Base-by-base conservation (phyloP, 2,329 filamentous ascomycete species). In the Nothophaeocryptopus gaeumannii region DNA sequence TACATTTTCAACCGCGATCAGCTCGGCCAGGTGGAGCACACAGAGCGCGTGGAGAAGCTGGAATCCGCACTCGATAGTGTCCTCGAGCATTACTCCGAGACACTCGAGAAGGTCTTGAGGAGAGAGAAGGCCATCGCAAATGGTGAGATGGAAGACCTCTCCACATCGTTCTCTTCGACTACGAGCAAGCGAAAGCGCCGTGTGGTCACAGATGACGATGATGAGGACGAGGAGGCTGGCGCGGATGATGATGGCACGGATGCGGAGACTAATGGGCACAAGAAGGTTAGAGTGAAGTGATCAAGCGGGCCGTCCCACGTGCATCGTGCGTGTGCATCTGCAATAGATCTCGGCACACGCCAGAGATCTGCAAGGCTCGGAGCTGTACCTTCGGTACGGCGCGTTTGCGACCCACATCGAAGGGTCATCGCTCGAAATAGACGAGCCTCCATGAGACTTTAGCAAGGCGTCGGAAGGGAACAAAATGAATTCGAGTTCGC, bases 1-100 rank as follows among this genome's bases (percentile, higher is more conserved):
- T 90, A 88, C 65, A 78, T 80, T 38, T 86, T 89, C 61, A 92
- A 93, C 63, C 79, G 78, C 50, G 85, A 91, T 59, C 70, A 80
- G 2, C 75, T 95, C 10, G 78, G 80, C 33, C 84, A 91, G 67
- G 71, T 92, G 35, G 86, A 89, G 47, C 73, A 74, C 5, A 67
- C 72, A 0, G 87, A 92, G 67, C 78, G 86, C 32, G 80, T 86
- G 7, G 79, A 87, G 50, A 89, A 86, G 73, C 74, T 95, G 3
- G 80, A 88, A 42, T 79, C 86, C 58, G 85, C 85, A 0, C 72
- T 90, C 15, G 73, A 77, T 12, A 80, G 79, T 40, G 85, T 92
- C 12, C 81, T 87, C 62, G 78, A 83, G 43, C 87, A 89, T 58
- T 92, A 90, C 67, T 79, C 80, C n/a, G 77, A 82, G 45, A 72